A percentile compares a stretch with the other conserved stretches of the same genome.
These are phyloP conservation scores for Globisporangium recalcitrans DNA, from an alignment of 352 stramenopile genomes.

Conservation along the genomic window DNA sequence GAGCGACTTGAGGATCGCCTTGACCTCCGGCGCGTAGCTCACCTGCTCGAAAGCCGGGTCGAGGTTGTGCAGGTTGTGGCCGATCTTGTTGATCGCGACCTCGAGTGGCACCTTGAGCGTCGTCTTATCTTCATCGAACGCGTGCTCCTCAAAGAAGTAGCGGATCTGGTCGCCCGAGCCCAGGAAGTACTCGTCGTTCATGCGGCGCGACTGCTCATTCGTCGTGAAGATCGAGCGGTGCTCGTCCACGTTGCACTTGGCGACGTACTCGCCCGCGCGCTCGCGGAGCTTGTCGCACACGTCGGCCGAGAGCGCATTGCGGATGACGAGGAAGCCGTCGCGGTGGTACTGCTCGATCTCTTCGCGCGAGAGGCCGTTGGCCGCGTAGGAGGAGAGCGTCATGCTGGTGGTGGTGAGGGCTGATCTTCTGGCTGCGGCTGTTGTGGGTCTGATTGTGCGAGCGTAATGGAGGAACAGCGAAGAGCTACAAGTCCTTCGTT, in stretches of 20 bases:
- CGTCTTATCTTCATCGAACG: conserved; percentile 59
- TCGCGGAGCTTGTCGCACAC: conserved; percentile 53
- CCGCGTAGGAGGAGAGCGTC: conserved; percentile 13
- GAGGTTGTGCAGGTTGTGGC: conserved; percentile 93
- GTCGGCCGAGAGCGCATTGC: conserved; percentile 29
- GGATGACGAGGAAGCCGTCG: conserved; percentile 69
- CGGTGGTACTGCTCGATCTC: conserved; percentile 55
- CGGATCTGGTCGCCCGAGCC: conserved; percentile 87
- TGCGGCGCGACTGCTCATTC: conserved; percentile 72
- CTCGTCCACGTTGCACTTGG: conserved; percentile 50
- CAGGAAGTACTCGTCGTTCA: conserved; percentile 93
- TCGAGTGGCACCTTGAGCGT: conserved; percentile 59
- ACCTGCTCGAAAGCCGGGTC: conserved; percentile 85
- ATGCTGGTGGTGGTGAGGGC: background rate
- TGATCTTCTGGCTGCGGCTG: background rate
- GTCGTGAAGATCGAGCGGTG: conserved; percentile 82
- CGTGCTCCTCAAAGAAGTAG: conserved; percentile 93
- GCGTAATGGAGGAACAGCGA: background rate
- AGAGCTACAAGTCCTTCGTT: background rate
- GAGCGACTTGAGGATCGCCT: conserved; percentile 75
- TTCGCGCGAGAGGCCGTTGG: conserved; percentile 38
- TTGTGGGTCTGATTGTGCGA: background rate
- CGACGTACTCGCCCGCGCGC: conserved; percentile 46
- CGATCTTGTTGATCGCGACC: conserved; percentile 93
- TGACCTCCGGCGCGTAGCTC: conserved; percentile 69